A percentile compares a stretch with the other conserved stretches of the same genome.
Evolutionary conservation across 2,329 filamentous ascomycete genomes (phyloP).

Genomic region (Zalaria obscura): DNA sequence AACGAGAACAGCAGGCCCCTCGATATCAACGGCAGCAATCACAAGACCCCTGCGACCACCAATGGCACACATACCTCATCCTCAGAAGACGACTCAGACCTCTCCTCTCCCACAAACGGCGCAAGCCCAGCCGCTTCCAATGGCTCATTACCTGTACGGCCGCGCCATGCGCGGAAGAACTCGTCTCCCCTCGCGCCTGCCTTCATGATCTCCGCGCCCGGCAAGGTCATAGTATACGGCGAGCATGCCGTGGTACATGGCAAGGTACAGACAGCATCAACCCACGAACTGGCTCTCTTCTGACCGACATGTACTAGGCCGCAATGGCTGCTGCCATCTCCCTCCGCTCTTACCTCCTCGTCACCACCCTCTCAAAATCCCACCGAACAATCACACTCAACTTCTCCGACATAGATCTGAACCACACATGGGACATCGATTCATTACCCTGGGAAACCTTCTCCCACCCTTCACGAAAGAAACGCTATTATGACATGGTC

Average conservation of each 20-base stretch:
- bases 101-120: background rate
- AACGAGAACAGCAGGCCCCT: too few relatives aligned
- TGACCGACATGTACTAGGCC: slow-evolving; percentile 36
- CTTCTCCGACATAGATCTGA: slow-evolving; percentile 80
- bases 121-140: background rate
- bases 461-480: slow-evolving; percentile 70
- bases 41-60: background rate
- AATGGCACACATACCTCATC: background rate
- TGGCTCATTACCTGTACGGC: background rate
- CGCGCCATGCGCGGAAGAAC: slow-evolving; percentile 4
- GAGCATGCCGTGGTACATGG: slow-evolving; percentile 97
- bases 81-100: background rate
- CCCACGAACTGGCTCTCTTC: background rate
- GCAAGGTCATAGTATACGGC: slow-evolving; percentile 96
- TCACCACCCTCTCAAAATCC: slow-evolving; percentile 86
- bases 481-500: slow-evolving; percentile 76
- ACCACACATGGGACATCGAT: slow-evolving; percentile 90
- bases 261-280: slow-evolving; percentile 45
- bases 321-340: slow-evolving; percentile 93
- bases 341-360: slow-evolving; percentile 87
- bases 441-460: slow-evolving; percentile 78
- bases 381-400: slow-evolving; percentile 74
- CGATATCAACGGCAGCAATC: background rate
- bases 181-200: slow-evolving; percentile 19
- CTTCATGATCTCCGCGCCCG: slow-evolving; percentile 96